These are phyloP conservation scores for Umbelopsis ramanniana DNA, from an alignment of 192 early-diverging fungal genomes.

Conservation along the genomic window DNA sequence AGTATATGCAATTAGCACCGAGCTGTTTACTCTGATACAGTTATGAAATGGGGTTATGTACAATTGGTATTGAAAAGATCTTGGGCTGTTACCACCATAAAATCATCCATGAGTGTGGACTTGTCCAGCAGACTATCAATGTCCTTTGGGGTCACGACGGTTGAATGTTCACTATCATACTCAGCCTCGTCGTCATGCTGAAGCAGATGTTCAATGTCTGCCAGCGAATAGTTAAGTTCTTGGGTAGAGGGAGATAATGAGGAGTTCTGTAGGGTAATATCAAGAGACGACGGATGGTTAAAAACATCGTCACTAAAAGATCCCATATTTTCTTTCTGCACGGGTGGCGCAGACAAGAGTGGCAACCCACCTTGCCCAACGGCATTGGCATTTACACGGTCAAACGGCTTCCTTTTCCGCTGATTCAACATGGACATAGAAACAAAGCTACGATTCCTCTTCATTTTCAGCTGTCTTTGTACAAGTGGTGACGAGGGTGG, in stretches of 20 bases:
- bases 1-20: no score
- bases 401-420: constrained; percentile 5
- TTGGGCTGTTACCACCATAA: not conserved
- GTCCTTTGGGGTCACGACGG: constrained; percentile 6
- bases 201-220: constrained; percentile 11
- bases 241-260: not conserved
- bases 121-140: constrained; percentile 5
- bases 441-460: constrained; percentile 7
- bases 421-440: not conserved
- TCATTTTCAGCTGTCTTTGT: not conserved
- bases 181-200: constrained; percentile 7
- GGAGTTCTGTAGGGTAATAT: constrained; percentile 18
- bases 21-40: not conserved
- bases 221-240: constrained; percentile 4
- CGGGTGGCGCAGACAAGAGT: constrained; percentile 23
- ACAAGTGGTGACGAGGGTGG: constrained; percentile 1
- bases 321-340: constrained; percentile 19
- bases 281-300: constrained; percentile 23
- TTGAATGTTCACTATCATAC: not conserved
- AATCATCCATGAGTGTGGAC: not conserved
- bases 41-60: not conserved
- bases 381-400: constrained; percentile 10
- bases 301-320: constrained; percentile 22
- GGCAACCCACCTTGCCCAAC: constrained; percentile 24
- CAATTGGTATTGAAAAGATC: constrained; percentile 6